Base-by-base conservation (phyloP, 2,329 filamentous ascomycete genomes). In the Apiospora aurea region DNA sequence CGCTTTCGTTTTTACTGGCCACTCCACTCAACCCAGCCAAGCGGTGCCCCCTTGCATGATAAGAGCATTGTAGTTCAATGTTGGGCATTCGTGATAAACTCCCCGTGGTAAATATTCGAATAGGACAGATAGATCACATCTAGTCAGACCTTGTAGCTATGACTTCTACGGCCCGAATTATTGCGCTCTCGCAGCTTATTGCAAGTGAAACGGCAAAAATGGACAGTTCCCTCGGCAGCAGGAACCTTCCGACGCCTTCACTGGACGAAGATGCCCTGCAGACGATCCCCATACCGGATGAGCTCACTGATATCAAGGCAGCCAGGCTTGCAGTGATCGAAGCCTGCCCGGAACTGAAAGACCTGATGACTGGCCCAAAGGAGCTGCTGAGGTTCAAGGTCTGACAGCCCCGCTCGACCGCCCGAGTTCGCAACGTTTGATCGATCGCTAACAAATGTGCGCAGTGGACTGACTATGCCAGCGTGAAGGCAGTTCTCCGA, bases 261-360 rank as follows among this genome's bases (percentile, higher is more conserved):
- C 4, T 57, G 0, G 51, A 57, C 14, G 26, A 57, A 18, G n/a
- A 29, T 18, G 51, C 51, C 11, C 24, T 18, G 1, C n/a, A 57
- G 14, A 7, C 13, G 5, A 16, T 57, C 2, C 51, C 51, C 7
- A 57, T 57, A 26, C 51, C 51, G 4, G 51, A 57, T 0, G 13
- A 24, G 4, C 1, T 4, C 24, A 2, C 51, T 4, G 51, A 34
- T 8, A 57, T 75, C 38, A 66, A 75, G 34, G 72, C 67, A 7
- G 68, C 74, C 14, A 44, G 74, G 18, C 13, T 24, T 16, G 67
- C 72, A 21, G 71, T 76, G 0, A 75, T 76, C 6, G 72, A 72
- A 26, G 74, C 74, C 11, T 75, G 72, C 7, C 72, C 74, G 5
- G 75, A 77, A 44, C 44, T 77, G 5, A 74, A 76, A 34, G 73